Conservation (phyloP, 805 yeast genomes). For the Suhomyces vadensis region DNA sequence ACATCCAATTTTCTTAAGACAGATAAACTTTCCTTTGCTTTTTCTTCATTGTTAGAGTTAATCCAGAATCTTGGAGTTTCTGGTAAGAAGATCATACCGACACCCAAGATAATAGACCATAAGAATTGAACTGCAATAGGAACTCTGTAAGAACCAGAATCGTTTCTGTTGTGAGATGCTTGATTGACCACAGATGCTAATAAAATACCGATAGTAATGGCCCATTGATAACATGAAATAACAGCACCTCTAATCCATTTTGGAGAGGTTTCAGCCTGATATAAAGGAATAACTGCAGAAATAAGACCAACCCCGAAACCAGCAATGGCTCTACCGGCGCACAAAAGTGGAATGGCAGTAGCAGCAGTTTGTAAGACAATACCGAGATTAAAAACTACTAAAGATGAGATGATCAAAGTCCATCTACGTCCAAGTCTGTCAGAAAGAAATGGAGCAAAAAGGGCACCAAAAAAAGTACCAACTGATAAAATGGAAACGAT, state of each 20-base stretch:
- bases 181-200: slow-evolving; percentile 41
- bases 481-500: slow-evolving; percentile 37
- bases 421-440: slow-evolving; percentile 42
- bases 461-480: slow-evolving; percentile 45
- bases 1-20: slow-evolving; percentile 51
- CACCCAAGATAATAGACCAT: slow-evolving; percentile 35
- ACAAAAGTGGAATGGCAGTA: slow-evolving; percentile 34
- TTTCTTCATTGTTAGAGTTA: slow-evolving; percentile 24
- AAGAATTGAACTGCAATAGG: slow-evolving; percentile 42
- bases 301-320: slow-evolving; percentile 45
- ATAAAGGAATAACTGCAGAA: slow-evolving; percentile 42
- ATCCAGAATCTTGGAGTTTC: slow-evolving; percentile 44
- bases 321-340: slow-evolving; percentile 41
- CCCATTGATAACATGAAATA: slow-evolving; percentile 42
- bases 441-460: slow-evolving; percentile 36
- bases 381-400: slow-evolving; percentile 39
- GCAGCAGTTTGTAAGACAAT: slow-evolving; percentile 41
- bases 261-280: slow-evolving; percentile 43
- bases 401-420: slow-evolving; percentile 35
- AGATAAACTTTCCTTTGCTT: slow-evolving; percentile 32
- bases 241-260: slow-evolving; percentile 47
- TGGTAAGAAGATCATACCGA: slow-evolving; percentile 36
- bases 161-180: slow-evolving; percentile 33
- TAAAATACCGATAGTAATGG: slow-evolving; percentile 40
- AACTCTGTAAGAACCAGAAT: slow-evolving; percentile 42